Evolutionary conservation across 2,329 filamentous ascomycete genomes (phyloP), one percentile per base, ranked within the genome.

Genomic region (Colletotrichum orchidophilum): DNA sequence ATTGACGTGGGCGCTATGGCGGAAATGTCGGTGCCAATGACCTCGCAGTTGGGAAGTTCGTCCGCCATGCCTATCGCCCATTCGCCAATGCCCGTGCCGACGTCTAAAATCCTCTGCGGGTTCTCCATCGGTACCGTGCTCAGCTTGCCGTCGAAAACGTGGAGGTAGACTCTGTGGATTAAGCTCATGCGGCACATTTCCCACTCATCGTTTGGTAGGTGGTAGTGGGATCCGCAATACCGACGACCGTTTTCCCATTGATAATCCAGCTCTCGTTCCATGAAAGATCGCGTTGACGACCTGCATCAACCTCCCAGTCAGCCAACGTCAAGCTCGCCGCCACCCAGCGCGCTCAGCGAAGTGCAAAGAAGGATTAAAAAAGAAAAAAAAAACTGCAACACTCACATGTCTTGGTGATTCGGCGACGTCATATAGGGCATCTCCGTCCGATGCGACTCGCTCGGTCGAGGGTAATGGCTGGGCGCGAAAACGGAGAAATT

Each of bases 161-260:
- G 85, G 6, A 91, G 80, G 75, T 89, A 92, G 57, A 92, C 87
- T 76, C 92, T 89, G 74, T 93, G 90, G 49, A 89, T 82, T 63
- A 93, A 83, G 69, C 87, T 86, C 61, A 91, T 79, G 52, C 91
- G 88, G 55, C 89, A 88, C 78, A 92, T 89, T 76, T 93, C 91
- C 55, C 85, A 80, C 55, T 91, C 88, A 75, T 92, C 91, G 77
- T 91, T 92, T 15, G 91, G 91, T 85, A 92, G 90, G 77, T 85
- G 90, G 76, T 92, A 92, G 29, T 70, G 66, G 39, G 85, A 84
- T 39, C 87, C 83, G 75, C 91, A 90, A 76, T 90, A 91, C 74
- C 91, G 85, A 26, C 91, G 87, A 53, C 86, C 88, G 79, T 92
- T 87, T 73, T 92, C 89, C 71, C 87, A 82, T 65, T 88, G 82